phyloP scores from a whole-genome alignment of 805 yeast species.

The Candida ficus region DNA sequence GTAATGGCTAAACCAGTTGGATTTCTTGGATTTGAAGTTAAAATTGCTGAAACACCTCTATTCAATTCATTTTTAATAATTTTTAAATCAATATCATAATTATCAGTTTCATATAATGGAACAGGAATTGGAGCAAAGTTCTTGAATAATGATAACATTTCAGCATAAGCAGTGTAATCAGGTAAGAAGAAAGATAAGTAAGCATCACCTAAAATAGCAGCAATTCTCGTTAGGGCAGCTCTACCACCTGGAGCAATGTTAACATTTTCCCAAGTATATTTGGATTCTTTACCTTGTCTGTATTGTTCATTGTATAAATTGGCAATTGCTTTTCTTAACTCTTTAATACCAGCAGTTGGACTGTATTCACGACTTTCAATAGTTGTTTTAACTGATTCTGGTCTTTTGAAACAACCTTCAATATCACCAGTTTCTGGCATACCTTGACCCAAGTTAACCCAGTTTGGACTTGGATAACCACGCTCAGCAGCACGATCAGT shows the following conservation, averaged over 20 bases:
- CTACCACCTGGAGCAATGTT: constrained; percentile 63
- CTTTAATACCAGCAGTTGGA: constrained; percentile 54
- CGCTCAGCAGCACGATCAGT: constrained; percentile 56
- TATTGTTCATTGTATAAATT: constrained; percentile 50
- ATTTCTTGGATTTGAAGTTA: constrained; percentile 58
- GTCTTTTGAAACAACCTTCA: constrained; percentile 54
- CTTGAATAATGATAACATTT: constrained; percentile 57
- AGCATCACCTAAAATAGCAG: constrained; percentile 54
- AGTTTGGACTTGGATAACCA: constrained; percentile 38
- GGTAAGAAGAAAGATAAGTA: constrained; percentile 56
- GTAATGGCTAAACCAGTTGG: constrained; percentile 56
- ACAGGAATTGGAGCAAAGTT: constrained; percentile 61
- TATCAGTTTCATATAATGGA: constrained; percentile 51
- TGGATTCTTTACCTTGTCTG: constrained; percentile 42
- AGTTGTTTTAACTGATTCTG: constrained; percentile 40
- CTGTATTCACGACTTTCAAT: constrained; percentile 51
- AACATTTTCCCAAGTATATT: constrained; percentile 55
- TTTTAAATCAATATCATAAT: constrained; percentile 50
- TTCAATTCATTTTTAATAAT: constrained; percentile 45
- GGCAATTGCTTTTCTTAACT: constrained; percentile 53
- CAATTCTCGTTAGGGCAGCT: constrained; percentile 58
- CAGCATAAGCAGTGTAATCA: constrained; percentile 62
- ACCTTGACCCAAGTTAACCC: constrained; percentile 64
- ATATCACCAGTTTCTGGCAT: constrained; percentile 61
- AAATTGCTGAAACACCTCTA: constrained; percentile 53